phyloP scores from a whole-genome alignment of 2,329 filamentous ascomycete species.

The Claviceps quebecensis region DNA sequence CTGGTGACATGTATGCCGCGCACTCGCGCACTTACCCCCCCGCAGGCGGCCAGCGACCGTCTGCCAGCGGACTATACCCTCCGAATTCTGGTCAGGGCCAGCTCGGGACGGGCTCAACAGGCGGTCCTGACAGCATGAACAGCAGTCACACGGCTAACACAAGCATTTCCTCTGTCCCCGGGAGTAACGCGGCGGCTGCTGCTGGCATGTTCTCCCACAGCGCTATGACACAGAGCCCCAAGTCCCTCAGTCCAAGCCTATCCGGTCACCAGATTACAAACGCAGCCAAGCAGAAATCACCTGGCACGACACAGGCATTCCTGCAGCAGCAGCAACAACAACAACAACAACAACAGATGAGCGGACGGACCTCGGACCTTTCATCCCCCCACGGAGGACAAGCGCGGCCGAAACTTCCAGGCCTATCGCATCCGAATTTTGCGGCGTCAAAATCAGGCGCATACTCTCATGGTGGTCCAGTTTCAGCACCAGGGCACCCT shows the following conservation, averaged over 20 bases:
- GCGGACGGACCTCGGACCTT: conserved; percentile 40
- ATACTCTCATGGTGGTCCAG: conserved; percentile 15
- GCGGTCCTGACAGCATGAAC: conserved; percentile 27
- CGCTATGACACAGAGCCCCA: conserved; percentile 74
- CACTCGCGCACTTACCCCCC: conserved; percentile 73
- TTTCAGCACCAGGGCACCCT: conserved; percentile 28
- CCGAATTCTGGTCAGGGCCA: conserved; percentile 44
- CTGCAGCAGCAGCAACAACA: conserved; percentile 39
- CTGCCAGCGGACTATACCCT: conserved; percentile 44
- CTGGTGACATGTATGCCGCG: conserved; percentile 38
- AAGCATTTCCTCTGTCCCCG: conserved; percentile 34
- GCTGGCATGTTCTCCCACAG: conserved; percentile 55
- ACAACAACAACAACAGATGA: conserved; percentile 10
- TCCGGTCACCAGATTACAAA: conserved; percentile 37
- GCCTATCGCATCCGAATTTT: conserved; percentile 23
- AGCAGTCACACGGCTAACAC: conserved; percentile 33
- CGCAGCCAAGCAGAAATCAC: conserved; percentile 45
- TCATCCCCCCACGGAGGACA: conserved; percentile 37
- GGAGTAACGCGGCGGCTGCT: conserved; percentile 32
- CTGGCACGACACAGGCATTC: conserved; percentile 50
- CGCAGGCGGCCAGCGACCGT: conserved; percentile 35
- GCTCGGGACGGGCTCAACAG: conserved; percentile 36
- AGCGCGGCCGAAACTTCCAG: conserved; percentile 24
- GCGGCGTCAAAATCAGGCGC: conserved; percentile 16
- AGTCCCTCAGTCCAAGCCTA: conserved; percentile 58